Base-by-base conservation (phyloP, 495 filamentous ascomycete genomes). In the Xylaria grammica region DNA sequence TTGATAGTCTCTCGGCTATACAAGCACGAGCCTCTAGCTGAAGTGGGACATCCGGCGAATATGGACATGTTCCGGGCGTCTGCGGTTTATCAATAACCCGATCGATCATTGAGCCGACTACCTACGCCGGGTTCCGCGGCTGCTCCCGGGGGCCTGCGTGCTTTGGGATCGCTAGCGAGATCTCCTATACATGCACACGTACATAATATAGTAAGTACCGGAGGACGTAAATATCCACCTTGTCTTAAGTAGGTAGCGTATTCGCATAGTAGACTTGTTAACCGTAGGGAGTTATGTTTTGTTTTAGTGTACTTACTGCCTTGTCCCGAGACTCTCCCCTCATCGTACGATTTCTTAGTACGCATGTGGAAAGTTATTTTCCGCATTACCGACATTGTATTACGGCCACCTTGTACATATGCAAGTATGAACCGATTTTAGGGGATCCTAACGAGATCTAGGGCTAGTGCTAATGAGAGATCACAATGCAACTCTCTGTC, bases 351-450 rank as follows among this genome's bases (percentile, higher is more conserved):
- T 58, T 64, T 44, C 26, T 58, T 58, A 38, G 62, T 49, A 57
- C 44, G 44, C 45, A 40, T 44, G 46, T 55, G 61, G 51, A 20
- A 63, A 49, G 51, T 5, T 56, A 40, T 44, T 22, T 50, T 57
- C 48, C 30, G 52, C 51, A 49, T 49, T 40, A 57, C 29, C 40
- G 50, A 24, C 42, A 24, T 22, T 36, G 51, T 46, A 53, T 46
- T 36, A 44, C 44, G 19, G 51, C 58, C 48, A 32, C 30, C 45
- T 30, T 61, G 60, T 40, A 44, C 45, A 49, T 44, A 64, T 64
- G 62, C 62, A 64, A 64, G 53, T 42, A 64, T 64, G 62, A 64
- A 64, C 62, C 62, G 52, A 64, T 58, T 42, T 44, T 44, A 51
- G 11, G 19, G 9, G 17, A 22, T 42, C 40, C 51, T 29, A 46